Evolutionary conservation across 495 filamentous ascomycete species (phyloP), one percentile per base, ranked within the genome.

Genomic region (Penicillium lividum): DNA sequence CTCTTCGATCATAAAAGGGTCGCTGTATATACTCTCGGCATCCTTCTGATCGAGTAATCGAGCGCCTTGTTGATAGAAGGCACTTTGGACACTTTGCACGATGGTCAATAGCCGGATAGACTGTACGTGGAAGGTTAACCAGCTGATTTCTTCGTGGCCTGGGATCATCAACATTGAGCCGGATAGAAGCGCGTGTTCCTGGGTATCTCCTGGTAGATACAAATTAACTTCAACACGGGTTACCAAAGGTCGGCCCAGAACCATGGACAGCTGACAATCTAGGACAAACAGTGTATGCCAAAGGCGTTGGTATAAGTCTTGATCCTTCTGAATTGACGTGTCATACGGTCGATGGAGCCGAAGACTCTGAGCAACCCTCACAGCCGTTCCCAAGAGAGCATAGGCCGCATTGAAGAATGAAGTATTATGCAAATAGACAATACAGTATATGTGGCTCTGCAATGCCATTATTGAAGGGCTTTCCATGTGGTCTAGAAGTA

Each of bases 341-440:
- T 63, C 58, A 13, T 36, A 52, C 2, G 45, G 34, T 9, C 54
- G 40, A 36, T 68, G 56, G 10, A 68, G 28, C 29, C 58, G 51
- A 18, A 66, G 36, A 8, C 50, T 54, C 3, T 63, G 46, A 2
- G 60, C 58, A 1, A 58, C 54, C 22, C 58, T 54, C 4, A 62
- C 25, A 4, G 60, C 60, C 7, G 52, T 42, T n/a, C 57, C 60
- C 11, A 66, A 38, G 18, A 51, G 36, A 2, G 25, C 42, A 38
- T 58, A 42, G 4, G 63, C 63, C 2, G 53, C 46, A 42, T 66
- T 61, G 5, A 61, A 46, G 6, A 51, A 45, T 1, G 58, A 53
- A 5, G 50, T 47, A 46, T 64, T 68, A 31, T 27, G 58, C 0
- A 64, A 49, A 36, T 68, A 68, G 13, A 68, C 58, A n/a, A 64